Evolutionary conservation across 805 yeast species (phyloP).

Genomic region (Myxozyma udenii): DNA sequence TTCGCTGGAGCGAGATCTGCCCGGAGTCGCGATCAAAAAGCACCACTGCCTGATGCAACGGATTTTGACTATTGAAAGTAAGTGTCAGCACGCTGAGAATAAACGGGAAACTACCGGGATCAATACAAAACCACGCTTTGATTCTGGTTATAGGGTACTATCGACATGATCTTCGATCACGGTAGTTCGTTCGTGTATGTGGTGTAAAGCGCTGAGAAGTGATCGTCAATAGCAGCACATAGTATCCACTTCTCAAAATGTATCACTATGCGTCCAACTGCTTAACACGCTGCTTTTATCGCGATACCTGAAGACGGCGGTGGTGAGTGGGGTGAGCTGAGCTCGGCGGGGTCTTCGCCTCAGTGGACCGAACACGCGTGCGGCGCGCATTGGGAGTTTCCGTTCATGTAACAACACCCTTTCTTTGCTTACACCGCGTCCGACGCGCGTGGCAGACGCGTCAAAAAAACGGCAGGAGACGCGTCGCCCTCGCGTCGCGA

Average conservation of each 20-base stretch:
- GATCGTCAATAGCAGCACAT: too few relatives aligned
- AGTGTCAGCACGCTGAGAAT: neutral
- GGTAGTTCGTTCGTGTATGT: too few relatives aligned
- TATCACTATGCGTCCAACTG: too few relatives aligned
- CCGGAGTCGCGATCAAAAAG: constrained; percentile 20
- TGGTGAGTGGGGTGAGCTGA: too few relatives aligned
- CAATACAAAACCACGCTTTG: constrained; percentile 24
- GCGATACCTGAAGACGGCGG: too few relatives aligned
- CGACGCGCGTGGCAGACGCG: neutral
- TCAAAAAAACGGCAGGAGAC: neutral
- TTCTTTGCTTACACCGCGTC: neutral
- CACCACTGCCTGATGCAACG: constrained; percentile 23
- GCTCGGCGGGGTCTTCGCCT: too few relatives aligned
- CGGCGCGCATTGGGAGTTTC: too few relatives aligned
- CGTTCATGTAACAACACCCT: too few relatives aligned
- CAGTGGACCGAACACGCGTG: too few relatives aligned
- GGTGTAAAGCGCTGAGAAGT: too few relatives aligned
- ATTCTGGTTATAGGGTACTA: constrained; percentile 21
- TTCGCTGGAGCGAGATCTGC: constrained; percentile 24
- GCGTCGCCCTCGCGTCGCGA: neutral
- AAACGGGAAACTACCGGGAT: neutral
- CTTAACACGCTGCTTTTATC: too few relatives aligned
- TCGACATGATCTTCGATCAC: constrained; percentile 18
- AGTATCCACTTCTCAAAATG: too few relatives aligned
- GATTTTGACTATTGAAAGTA: constrained; percentile 1